Percentiles rank a stretch among this genome's conserved stretches.
phyloP scores from a whole-genome alignment of 208 protist species.

The Herpetomonas samuelpessoai region DNA sequence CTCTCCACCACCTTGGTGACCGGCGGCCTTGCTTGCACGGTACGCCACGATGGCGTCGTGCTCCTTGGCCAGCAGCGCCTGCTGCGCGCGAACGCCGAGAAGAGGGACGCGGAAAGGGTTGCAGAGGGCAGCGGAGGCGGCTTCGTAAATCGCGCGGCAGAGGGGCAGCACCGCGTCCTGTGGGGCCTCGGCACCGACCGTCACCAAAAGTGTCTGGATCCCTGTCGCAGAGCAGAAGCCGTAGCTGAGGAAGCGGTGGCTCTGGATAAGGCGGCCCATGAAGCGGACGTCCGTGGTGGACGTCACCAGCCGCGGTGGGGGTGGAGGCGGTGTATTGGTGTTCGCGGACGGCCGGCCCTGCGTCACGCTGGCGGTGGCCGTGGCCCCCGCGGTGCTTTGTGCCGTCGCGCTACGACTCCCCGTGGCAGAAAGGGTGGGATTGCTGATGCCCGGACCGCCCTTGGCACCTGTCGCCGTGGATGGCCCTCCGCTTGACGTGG shows the following conservation, averaged over 20 bases:
- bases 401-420: neutral
- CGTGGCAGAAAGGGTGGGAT: neutral
- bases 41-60: neutral
- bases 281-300: slow-evolving; percentile 64
- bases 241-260: slow-evolving; percentile 61
- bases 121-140: slow-evolving; percentile 59
- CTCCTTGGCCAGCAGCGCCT: slow-evolving; percentile 26
- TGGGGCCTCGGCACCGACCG: slow-evolving; percentile 54
- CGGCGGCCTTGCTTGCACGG: neutral
- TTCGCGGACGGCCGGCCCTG: neutral
- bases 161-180: slow-evolving; percentile 81
- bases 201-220: slow-evolving; percentile 64
- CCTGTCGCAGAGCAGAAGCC: slow-evolving; percentile 78
- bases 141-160: slow-evolving; percentile 76
- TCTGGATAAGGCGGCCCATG: slow-evolving; percentile 61
- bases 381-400: neutral
- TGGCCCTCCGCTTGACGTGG: neutral
- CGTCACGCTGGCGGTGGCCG: neutral
- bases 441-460: neutral
- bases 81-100: slow-evolving; percentile 38
- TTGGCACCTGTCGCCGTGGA: neutral
- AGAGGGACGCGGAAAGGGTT: slow-evolving; percentile 67
- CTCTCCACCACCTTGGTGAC: slow-evolving; percentile 5
- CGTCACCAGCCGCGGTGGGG: slow-evolving; percentile 15
- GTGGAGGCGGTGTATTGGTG: no score